phyloP scores from a whole-genome alignment of 768 basidiomycete genomes.

The Naganishia vishniacii region DNA sequence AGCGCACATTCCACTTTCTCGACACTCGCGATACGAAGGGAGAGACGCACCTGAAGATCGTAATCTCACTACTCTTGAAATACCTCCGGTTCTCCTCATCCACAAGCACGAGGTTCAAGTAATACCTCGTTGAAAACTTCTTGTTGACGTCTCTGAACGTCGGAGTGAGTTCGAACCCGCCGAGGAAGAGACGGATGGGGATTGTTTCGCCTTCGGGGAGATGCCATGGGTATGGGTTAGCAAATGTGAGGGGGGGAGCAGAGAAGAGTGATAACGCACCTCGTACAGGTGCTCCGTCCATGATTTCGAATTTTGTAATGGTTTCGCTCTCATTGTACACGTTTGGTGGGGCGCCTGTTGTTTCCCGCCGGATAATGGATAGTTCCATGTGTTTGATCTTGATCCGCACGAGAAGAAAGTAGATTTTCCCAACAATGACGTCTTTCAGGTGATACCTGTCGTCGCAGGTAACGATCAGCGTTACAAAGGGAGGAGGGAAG shows the following conservation, averaged over 20 bases:
- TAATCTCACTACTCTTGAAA: constrained; percentile 26
- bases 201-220: constrained; percentile 77
- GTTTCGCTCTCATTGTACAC: constrained; percentile 99
- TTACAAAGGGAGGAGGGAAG: neutral
- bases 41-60: constrained; percentile 23
- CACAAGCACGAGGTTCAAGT: constrained; percentile 91
- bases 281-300: constrained; percentile 97
- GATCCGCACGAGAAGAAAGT: constrained; percentile 95
- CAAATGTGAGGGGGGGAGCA: neutral
- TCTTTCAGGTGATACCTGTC: constrained; percentile 94
- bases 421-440: constrained; percentile 98
- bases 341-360: constrained; percentile 94
- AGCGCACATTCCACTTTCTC: too few relatives aligned
- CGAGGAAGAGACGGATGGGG: constrained; percentile 93
- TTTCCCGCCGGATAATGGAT: constrained; percentile 94
- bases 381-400: constrained; percentile 99
- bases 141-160: constrained; percentile 99
- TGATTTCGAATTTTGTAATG: constrained; percentile 98
- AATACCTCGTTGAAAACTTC: constrained; percentile 95
- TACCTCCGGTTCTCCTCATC: constrained; percentile 76
- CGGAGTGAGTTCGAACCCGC: constrained; percentile 95
- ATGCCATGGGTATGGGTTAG: neutral
- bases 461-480: neutral
- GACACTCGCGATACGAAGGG: too few relatives aligned
- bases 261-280: constrained; percentile 53